phyloP scores from a whole-genome alignment of 495 filamentous ascomycete species.

The Echria macrotheca region DNA sequence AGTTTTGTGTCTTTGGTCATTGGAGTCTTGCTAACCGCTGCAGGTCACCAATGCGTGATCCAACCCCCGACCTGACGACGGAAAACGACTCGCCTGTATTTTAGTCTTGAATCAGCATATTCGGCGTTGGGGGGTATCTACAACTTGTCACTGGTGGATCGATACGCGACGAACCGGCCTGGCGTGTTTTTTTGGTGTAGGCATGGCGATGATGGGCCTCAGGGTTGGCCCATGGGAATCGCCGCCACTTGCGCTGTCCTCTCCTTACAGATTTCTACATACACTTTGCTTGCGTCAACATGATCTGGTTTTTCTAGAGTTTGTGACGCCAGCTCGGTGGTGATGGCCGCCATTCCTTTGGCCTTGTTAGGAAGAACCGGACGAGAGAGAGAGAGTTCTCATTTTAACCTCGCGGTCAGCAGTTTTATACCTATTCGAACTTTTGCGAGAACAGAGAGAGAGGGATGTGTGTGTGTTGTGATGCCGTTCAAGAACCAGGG shows the following conservation, averaged over 20 bases:
- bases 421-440: not conserved
- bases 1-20: too few species aligned
- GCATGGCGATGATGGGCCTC: constrained; percentile 30
- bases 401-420: not conserved
- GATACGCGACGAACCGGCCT: constrained; percentile 30
- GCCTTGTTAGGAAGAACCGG: not conserved
- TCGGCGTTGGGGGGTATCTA: constrained; percentile 45
- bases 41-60: constrained; percentile 55
- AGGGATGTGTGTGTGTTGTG: not conserved
- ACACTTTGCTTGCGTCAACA: not conserved
- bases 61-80: constrained; percentile 34
- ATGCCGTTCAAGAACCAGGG: too few species aligned
- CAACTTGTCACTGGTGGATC: constrained; percentile 40
- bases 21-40: constrained; percentile 19
- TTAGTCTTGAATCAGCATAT: constrained; percentile 44
- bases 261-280: constrained; percentile 31
- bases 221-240: constrained; percentile 22
- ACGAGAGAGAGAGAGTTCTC: not conserved
- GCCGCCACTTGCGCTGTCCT: constrained; percentile 37
- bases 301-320: too few species aligned
- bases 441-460: not conserved
- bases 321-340: too few species aligned
- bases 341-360: constrained; percentile 1
- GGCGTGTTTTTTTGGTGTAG: constrained; percentile 35
- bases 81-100: constrained; percentile 47